These are phyloP conservation scores for Phytophthora syringae DNA, from an alignment of 352 stramenopile genomes.

Conservation along the genomic window DNA sequence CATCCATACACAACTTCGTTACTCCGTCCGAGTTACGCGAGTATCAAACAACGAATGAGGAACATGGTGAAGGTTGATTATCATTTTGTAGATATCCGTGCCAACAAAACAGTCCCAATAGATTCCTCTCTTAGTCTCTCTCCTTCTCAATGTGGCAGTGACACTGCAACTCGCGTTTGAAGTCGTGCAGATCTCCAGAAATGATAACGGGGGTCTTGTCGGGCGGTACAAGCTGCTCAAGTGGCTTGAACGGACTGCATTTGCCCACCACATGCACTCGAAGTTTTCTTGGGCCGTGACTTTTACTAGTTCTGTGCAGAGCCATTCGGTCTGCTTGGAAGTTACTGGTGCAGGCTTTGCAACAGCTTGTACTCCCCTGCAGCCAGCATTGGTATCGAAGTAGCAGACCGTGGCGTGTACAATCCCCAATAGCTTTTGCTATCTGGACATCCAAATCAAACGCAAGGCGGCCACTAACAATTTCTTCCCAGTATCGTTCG, in stretches of 20 bases:
- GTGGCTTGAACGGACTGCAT: constrained; percentile 59
- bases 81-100: constrained; percentile 31
- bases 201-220: constrained; percentile 66
- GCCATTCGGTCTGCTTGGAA: not conserved
- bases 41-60: constrained; percentile 46
- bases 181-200: constrained; percentile 54
- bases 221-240: constrained; percentile 62
- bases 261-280: constrained; percentile 79
- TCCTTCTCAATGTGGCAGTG: no score
- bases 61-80: constrained; percentile 30
- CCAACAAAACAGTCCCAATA: constrained; percentile 20
- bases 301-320: constrained; percentile 9
- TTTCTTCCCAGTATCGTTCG: constrained; percentile 80
- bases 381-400: constrained; percentile 67
- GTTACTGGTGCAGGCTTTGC: constrained; percentile 7
- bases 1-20: constrained; percentile 69
- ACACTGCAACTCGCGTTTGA: constrained; percentile 64
- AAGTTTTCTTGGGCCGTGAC: constrained; percentile 50
- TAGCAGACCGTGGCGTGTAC: constrained; percentile 48
- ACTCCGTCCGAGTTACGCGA: constrained; percentile 65
- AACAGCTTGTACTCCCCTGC: constrained; percentile 39
- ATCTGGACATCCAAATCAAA: constrained; percentile 69
- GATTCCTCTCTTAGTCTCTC: no score
- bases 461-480: constrained; percentile 60
- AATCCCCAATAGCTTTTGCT: constrained; percentile 44